Base-by-base conservation (phyloP, 495 filamentous ascomycete species). In the Neohortaea acidophila region DNA sequence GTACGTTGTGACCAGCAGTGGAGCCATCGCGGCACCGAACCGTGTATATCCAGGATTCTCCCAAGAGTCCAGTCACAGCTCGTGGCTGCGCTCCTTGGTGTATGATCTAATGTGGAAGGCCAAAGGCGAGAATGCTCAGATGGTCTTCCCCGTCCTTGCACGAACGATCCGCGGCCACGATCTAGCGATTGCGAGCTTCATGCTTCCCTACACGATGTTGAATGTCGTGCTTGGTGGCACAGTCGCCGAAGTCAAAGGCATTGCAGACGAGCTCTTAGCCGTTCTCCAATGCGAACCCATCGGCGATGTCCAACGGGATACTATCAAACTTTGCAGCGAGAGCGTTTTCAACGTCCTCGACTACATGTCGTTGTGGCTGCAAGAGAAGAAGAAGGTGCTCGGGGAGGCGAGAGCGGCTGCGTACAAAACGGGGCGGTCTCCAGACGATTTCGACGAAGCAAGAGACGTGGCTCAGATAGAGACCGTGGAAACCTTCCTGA, bases 291-390 rank as follows among this genome's bases (percentile, higher is more conserved):
- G 73, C 39, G 65, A 42, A 22, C 23, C 47, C 6, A 73, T 45
- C 56, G 75, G 50, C 59, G 63, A 48, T 37, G 51, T 61, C 6
- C 62, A 73, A 38, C 66, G 63, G 20, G 81, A 91, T 39, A 75
- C 77, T 25, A 67, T 80, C 42, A 79, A 85, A 51, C 65, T 79
- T 20, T 85, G 79, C 57, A 86, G 80, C 53, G 80, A 94, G 83
- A 81, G 79, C 38, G 75, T 93, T 8, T 97, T 97, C 58, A 75
- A 76, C 39, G 73, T 91, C 11, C 67, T 96, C 18, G 91, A 97
- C 53, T 93, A 97, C 56, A 67, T 84, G 41, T 82, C 84, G 40
- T 69, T 75, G 32, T 97, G 91, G 89, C 57, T 89, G 12, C 84
- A 92, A 51, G 69, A 77, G 23, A 82, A 79, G 54, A 85, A 78